These are phyloP conservation scores for Fusarium longipes DNA, from an alignment of 2,329 filamentous ascomycete genomes.

Conservation along the genomic window DNA sequence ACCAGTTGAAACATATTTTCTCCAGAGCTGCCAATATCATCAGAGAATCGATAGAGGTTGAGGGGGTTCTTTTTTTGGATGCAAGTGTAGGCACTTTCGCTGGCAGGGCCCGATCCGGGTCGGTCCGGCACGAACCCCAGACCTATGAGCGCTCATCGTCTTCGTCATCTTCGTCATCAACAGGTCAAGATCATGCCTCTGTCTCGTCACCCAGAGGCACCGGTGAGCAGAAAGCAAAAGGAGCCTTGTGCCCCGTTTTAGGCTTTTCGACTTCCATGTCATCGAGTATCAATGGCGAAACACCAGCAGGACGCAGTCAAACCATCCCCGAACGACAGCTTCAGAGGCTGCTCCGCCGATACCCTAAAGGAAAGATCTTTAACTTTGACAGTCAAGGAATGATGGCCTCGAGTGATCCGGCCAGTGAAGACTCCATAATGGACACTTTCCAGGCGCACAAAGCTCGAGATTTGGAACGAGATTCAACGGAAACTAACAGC, in stretches of 20 bases:
- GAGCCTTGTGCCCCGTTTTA: constrained; percentile 48
- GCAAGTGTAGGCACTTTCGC: constrained; percentile 46
- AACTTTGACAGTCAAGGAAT: constrained; percentile 56
- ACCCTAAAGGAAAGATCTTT: constrained; percentile 61
- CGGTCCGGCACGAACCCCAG: not conserved
- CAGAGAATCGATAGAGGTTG: constrained; percentile 55
- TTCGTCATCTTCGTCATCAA: constrained; percentile 23
- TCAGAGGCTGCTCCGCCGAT: constrained; percentile 46
- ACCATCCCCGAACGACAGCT: constrained; percentile 12
- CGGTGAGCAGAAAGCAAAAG: constrained; percentile 40
- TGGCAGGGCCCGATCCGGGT: constrained; percentile 7
- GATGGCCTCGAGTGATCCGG: constrained; percentile 48
- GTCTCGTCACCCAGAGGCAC: constrained; percentile 25
- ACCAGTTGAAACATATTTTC: constrained; percentile 47
- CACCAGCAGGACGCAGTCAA: not conserved
- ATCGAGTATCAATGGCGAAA: constrained; percentile 50
- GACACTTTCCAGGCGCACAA: not conserved
- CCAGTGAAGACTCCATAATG: constrained; percentile 41
- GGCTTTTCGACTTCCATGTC: constrained; percentile 53
- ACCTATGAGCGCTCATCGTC: constrained; percentile 6
- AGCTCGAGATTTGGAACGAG: not conserved
- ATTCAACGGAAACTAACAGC: not conserved
- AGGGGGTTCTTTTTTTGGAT: constrained; percentile 52
- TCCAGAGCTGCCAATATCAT: constrained; percentile 59
- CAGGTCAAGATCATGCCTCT: not conserved